These are phyloP conservation scores for Kodamaea nitidulidarum DNA, from an alignment of 805 yeast species.

Conservation along the genomic window DNA sequence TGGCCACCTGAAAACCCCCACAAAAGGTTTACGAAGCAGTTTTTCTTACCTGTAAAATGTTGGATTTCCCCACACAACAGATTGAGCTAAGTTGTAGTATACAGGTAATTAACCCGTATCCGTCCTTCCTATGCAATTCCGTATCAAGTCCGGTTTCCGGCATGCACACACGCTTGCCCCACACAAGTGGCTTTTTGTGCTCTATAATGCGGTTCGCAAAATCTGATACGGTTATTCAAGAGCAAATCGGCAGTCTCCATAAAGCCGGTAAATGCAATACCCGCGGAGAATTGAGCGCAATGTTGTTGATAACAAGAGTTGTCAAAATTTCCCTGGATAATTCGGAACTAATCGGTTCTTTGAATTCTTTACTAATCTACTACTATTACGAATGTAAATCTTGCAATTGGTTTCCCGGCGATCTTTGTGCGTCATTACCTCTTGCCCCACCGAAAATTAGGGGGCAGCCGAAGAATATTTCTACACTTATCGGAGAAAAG, in stretches of 20 bases:
- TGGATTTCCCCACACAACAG: slow-evolving; percentile 3
- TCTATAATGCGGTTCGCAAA: neutral
- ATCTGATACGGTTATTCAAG: neutral
- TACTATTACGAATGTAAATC: too few relatives aligned
- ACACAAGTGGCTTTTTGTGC: neutral
- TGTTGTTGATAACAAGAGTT: too few relatives aligned
- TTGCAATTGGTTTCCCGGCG: neutral
- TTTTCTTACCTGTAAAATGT: slow-evolving; percentile 1
- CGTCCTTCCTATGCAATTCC: neutral
- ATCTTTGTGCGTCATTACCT: neutral
- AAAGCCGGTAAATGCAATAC: neutral
- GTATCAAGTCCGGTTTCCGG: neutral
- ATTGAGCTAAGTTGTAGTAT: neutral
- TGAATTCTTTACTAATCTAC: too few relatives aligned
- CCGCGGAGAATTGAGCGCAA: slow-evolving; percentile 1
- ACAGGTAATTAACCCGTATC: neutral
- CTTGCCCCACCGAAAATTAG: neutral
- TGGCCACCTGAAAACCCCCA: neutral
- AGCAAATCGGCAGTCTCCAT: neutral
- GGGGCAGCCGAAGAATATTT: too few relatives aligned
- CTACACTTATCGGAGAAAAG: too few relatives aligned
- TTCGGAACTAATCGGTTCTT: too few relatives aligned
- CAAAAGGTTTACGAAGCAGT: slow-evolving; percentile 2
- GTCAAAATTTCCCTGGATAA: too few relatives aligned
- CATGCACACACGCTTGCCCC: neutral